Evolutionary conservation across 23 red algal species (phyloP).

Genomic region (Gracilaria gracilis): DNA sequence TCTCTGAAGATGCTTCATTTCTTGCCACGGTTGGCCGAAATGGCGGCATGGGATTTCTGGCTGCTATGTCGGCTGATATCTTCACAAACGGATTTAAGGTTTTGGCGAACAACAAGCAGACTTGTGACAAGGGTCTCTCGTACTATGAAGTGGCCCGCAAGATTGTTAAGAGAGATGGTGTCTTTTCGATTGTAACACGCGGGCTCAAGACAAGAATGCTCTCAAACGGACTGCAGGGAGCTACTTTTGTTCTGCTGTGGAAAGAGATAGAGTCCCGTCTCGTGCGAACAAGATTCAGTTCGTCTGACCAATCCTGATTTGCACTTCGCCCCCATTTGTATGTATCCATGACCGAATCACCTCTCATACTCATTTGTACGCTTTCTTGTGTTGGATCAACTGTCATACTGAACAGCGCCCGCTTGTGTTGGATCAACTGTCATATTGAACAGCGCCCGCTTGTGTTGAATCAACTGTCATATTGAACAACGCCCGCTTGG

Average conservation of each 20-base stretch:
- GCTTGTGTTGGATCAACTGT: conserved; percentile 22
- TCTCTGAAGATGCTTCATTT: conserved; percentile 35
- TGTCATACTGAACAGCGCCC: conserved; percentile 5
- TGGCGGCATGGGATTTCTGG: conserved; percentile 63
- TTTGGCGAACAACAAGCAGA: conserved; percentile 67
- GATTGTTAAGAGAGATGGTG: conserved; percentile 52
- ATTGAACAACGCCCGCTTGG: conserved; percentile 1
- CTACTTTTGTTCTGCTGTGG: conserved; percentile 73
- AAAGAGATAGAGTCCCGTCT: conserved; percentile 67
- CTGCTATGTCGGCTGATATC: conserved; percentile 51
- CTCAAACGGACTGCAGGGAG: conserved; percentile 57
- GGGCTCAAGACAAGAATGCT: conserved; percentile 70
- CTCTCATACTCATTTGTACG: conserved; percentile 15
- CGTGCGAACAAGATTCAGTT: conserved; percentile 37
- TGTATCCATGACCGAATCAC: background rate
- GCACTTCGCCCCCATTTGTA: background rate
- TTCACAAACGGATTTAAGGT: conserved; percentile 71
- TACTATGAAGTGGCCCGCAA: conserved; percentile 50
- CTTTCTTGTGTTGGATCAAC: conserved; percentile 22
- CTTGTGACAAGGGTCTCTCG: conserved; percentile 38
- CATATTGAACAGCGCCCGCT: conserved; percentile 2
- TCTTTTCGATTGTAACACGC: conserved; percentile 50
- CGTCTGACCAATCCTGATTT: background rate
- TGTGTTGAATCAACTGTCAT: conserved; percentile 13
- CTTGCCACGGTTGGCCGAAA: conserved; percentile 45